Evolutionary conservation across 495 filamentous ascomycete genomes (phyloP).

Genomic region (Hypoxylon lienhwacheense): DNA sequence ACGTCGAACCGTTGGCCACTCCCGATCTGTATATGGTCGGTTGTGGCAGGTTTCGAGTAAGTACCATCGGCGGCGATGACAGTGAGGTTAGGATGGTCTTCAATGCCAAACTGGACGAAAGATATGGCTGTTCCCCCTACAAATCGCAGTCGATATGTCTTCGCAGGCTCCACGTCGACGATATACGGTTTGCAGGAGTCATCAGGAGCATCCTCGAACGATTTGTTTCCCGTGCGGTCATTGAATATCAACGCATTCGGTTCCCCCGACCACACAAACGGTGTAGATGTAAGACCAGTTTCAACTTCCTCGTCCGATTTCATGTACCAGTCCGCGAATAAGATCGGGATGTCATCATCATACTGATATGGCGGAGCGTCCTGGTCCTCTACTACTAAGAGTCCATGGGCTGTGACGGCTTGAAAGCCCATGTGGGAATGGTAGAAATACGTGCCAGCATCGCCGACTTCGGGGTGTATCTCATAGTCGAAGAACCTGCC

Average conservation of each 20-base stretch:
- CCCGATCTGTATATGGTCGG: conserved; percentile 55
- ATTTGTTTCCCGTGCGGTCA: conserved; percentile 31
- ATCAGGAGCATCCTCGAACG: conserved; percentile 43
- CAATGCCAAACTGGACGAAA: conserved; percentile 52
- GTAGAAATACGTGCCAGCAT: conserved; percentile 62
- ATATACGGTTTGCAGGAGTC: conserved; percentile 49
- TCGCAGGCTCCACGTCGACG: conserved; percentile 58
- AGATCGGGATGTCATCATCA: conserved; percentile 58
- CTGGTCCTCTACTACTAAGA: conserved; percentile 58
- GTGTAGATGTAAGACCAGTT: conserved; percentile 39
- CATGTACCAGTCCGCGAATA: conserved; percentile 56
- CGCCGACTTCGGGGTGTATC: conserved; percentile 48
- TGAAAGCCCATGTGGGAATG: conserved; percentile 63
- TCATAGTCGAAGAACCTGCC: conserved; percentile 65
- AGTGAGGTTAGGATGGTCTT: conserved; percentile 51
- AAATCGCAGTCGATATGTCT: conserved; percentile 60
- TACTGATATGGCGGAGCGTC: conserved; percentile 50
- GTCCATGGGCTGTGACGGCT: conserved; percentile 54
- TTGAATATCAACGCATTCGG: conserved; percentile 56
- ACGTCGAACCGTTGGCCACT: conserved; percentile 60
- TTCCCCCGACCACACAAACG: conserved; percentile 53
- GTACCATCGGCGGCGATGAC: conserved; percentile 61
- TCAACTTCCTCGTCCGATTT: conserved; percentile 49
- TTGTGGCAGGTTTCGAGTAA: conserved; percentile 56
- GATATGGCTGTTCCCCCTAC: conserved; percentile 58